phyloP scores from a whole-genome alignment of 352 stramenopile genomes.

The Hyaloperonospora arabidopsidis region DNA sequence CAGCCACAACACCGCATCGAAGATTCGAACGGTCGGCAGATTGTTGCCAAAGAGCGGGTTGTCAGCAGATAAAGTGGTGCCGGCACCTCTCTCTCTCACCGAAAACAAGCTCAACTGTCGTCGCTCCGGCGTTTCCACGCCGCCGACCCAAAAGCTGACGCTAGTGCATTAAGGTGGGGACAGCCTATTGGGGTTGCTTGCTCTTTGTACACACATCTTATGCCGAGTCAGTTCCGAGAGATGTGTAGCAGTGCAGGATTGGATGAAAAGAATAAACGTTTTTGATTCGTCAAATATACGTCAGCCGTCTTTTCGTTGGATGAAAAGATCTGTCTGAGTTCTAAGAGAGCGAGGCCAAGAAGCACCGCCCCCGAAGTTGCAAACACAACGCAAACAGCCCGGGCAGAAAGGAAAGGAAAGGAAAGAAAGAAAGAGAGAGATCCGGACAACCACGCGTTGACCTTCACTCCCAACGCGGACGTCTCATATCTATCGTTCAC shows the following conservation, averaged over 20 bases:
- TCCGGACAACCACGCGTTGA: slow-evolving; percentile 14
- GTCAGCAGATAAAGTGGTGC: too few species aligned
- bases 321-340: slow-evolving; percentile 27
- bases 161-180: slow-evolving; percentile 5
- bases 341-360: slow-evolving; percentile 21
- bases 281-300: slow-evolving; percentile 7
- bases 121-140: too few species aligned
- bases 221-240: slow-evolving; percentile 18
- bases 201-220: slow-evolving; percentile 6
- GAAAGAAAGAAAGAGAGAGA: slow-evolving; percentile 10
- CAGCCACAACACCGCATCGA: too few species aligned
- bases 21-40: too few species aligned
- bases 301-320: slow-evolving; percentile 1
- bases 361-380: slow-evolving; percentile 9
- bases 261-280: slow-evolving; percentile 6
- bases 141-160: slow-evolving; percentile 1
- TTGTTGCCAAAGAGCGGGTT: too few species aligned
- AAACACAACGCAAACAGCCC: slow-evolving; percentile 30
- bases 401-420: background rate
- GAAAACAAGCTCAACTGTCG: too few species aligned
- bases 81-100: too few species aligned
- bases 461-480: slow-evolving; percentile 2
- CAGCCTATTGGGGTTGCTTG: too few species aligned
- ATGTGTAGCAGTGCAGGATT: slow-evolving; percentile 12
- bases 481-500: slow-evolving; percentile 6